Percentiles rank a stretch among this genome's conserved stretches.
Conservation (phyloP, 1,284 basidiomycete genomes). For the Pseudozyma thailandica region DNA sequence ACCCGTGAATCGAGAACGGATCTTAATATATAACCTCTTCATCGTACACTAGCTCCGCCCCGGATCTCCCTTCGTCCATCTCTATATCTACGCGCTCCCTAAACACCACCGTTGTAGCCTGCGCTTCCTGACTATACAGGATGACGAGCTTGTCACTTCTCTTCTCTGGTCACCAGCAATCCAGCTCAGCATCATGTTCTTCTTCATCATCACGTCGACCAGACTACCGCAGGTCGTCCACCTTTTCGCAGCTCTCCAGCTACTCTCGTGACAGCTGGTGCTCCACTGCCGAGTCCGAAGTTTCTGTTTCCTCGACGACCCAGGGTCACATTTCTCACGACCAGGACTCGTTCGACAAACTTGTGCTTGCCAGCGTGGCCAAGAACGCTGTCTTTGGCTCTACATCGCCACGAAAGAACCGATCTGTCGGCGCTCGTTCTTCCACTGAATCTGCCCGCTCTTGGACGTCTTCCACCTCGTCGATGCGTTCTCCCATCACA, state of each 20-base stretch:
- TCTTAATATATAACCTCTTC: conserved; percentile 19
- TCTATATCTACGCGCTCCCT: background rate
- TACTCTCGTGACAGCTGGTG: conserved; percentile 39
- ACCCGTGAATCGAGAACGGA: too few species aligned
- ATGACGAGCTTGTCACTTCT: conserved; percentile 34
- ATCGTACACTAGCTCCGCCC: conserved; percentile 2
- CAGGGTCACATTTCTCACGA: conserved; percentile 30
- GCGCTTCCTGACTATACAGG: background rate
- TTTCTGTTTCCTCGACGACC: conserved; percentile 18
- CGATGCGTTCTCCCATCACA: conserved; percentile 24
- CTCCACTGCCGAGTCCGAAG: conserved; percentile 21
- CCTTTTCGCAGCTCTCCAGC: conserved; percentile 23
- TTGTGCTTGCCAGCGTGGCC: conserved; percentile 20
- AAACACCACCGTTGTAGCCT: conserved; percentile 3
- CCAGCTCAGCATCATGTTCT: conserved; percentile 13
- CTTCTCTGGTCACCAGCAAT: conserved; percentile 10
- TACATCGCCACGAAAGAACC: conserved; percentile 37
- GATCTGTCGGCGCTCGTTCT: conserved; percentile 12
- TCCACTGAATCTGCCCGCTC: conserved; percentile 27
- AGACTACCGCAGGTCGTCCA: conserved; percentile 18
- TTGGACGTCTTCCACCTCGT: conserved; percentile 21
- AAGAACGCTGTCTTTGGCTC: conserved; percentile 40
- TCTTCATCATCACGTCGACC: conserved; percentile 15
- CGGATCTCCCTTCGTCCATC: background rate
- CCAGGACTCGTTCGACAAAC: conserved; percentile 20